Evolutionary conservation across 441 rosid species (phyloP), one percentile per base, ranked within the genome.

Genomic region (Jatropha podagrica): DNA sequence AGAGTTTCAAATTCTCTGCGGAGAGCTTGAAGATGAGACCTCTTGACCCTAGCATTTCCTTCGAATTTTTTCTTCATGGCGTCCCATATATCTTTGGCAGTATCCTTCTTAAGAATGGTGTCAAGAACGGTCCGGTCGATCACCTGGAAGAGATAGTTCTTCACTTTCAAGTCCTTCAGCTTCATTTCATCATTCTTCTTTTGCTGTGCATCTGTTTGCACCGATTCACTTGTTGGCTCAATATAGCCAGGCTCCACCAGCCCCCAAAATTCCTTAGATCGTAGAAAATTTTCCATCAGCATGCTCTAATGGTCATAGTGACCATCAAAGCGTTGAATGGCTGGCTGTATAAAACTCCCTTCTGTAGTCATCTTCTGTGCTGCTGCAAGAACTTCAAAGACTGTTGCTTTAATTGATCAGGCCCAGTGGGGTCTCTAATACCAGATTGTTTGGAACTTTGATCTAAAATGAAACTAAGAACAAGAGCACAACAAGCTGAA

Each of bases 11-110:
- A 65, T 41, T 65, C 68, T 65, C 12, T 2, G 40, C 46, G 46
- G 6, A 65, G 46, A 32, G 0, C 48, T 65, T 38, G 48, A 12
- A 65, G 20, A 65, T 65, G 68, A 4, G 68, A 65, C 49, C 42
- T 65, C 3, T 65, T 65, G 68, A 65, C 68, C 37, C 68, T 65
- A 10, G 32, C 3, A 66, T 46, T 42, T 3, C 54, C 69, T 66
- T 66, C 26, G 8, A 40, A 66, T 3, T 42, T 66, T 46, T 42
- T 42, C 52, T 40, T 66, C 17, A 66, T 66, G 37, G 49, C 49
- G n/a, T 66, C 51, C 69, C 69, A 66, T 11, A 66, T 66, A 6
- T 66, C 69, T 18, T 42, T 66, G 11, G 32, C 12, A 66, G 52
- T 66, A 17, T 66, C 8, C 14, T 66, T 42, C 69, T 8, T 46